Evolutionary conservation across 306 rosid species (phyloP).

Genomic region (Astragalus membranaceus): DNA sequence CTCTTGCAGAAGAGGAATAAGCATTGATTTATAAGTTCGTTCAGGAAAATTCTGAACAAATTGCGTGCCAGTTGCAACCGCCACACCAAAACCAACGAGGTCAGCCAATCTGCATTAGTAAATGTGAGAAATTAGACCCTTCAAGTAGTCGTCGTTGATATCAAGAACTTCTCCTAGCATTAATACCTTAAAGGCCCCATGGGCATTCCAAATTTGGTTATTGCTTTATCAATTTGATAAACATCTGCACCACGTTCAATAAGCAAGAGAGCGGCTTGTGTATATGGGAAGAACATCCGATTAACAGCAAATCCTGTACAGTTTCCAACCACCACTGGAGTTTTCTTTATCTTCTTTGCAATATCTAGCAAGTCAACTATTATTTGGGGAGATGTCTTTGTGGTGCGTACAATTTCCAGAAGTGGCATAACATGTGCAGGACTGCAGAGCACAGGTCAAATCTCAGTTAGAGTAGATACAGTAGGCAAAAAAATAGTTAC

Average conservation of each 20-base stretch:
- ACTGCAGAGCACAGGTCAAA: slow-evolving; percentile 45
- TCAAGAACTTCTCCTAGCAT: neutral
- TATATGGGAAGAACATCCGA: slow-evolving; percentile 87
- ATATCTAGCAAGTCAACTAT: slow-evolving; percentile 83
- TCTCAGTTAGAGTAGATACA: slow-evolving; percentile 10
- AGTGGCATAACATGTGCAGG: slow-evolving; percentile 99
- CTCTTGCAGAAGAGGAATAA: slow-evolving; percentile 80
- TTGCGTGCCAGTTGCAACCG: slow-evolving; percentile 61
- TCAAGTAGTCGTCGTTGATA: neutral
- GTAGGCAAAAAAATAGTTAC: neutral
- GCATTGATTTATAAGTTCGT: slow-evolving; percentile 74
- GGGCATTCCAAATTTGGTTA: slow-evolving; percentile 76
- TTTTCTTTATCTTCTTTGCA: slow-evolving; percentile 77
- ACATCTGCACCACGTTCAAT: slow-evolving; percentile 78
- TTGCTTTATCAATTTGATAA: slow-evolving; percentile 68
- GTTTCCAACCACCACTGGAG: slow-evolving; percentile 96
- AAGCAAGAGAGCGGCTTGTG: slow-evolving; percentile 76
- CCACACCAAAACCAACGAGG: slow-evolving; percentile 92
- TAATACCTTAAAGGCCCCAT: slow-evolving; percentile 97
- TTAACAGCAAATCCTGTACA: slow-evolving; percentile 98
- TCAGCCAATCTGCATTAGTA: slow-evolving; percentile 65
- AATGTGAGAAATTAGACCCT: slow-evolving; percentile 11
- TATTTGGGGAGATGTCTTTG: slow-evolving; percentile 71
- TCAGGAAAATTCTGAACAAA: slow-evolving; percentile 60
- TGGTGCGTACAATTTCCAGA: slow-evolving; percentile 84